Percentiles rank a stretch among this genome's conserved stretches.
Conservation (phyloP, 345 rosid species). For the Populus deltoides region DNA sequence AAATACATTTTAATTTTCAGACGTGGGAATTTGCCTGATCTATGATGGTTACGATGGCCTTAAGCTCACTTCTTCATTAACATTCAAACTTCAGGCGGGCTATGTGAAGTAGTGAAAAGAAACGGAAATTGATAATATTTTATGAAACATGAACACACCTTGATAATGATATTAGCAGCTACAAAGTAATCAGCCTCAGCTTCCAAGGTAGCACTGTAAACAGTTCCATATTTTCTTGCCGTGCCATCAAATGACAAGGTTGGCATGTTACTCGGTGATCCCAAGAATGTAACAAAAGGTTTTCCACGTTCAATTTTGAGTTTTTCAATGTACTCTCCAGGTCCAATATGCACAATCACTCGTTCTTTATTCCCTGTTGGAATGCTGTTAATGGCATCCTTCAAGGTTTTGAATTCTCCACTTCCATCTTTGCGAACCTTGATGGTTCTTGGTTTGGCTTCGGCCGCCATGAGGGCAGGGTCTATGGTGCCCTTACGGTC, state of each 20-base stretch:
- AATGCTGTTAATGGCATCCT: constrained; percentile 49
- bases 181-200: constrained; percentile 57
- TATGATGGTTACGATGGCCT: no score
- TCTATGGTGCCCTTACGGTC: constrained; percentile 41
- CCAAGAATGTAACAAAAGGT: constrained; percentile 55
- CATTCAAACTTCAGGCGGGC: not conserved
- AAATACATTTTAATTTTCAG: no score
- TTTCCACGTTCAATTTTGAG: constrained; percentile 36
- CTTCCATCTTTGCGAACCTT: constrained; percentile 47
- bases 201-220: constrained; percentile 59
- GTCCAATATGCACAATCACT: constrained; percentile 49
- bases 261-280: constrained; percentile 36
- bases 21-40: no score
- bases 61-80: no score
- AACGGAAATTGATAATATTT: not conserved
- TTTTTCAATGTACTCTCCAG: constrained; percentile 54
- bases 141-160: constrained; percentile 20
- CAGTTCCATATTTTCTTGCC: constrained; percentile 53
- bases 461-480: constrained; percentile 44
- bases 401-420: constrained; percentile 46
- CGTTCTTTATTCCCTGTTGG: constrained; percentile 43
- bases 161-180: constrained; percentile 47
- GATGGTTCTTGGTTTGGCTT: constrained; percentile 32
- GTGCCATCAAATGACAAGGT: constrained; percentile 41
- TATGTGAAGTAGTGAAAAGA: not conserved